Evolutionary conservation across 2,329 filamentous ascomycete species (phyloP).

Genomic region (Hymenoscyphus occultus): DNA sequence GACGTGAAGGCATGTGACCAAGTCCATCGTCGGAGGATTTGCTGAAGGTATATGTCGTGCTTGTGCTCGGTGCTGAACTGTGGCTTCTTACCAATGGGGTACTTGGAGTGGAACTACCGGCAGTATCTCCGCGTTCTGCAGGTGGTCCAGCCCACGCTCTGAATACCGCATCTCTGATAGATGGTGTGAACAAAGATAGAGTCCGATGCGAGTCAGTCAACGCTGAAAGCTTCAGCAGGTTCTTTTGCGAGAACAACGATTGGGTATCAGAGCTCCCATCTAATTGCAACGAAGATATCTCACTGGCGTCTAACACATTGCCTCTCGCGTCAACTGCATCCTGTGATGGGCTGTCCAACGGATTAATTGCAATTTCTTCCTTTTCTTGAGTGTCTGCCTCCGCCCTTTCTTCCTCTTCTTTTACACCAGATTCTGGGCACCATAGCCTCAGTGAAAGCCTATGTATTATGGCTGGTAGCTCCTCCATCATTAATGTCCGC

Average conservation of each 20-base stretch:
- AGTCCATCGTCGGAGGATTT: conserved; percentile 61
- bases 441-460: conserved; percentile 82
- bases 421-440: conserved; percentile 78
- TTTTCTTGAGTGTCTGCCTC: conserved; percentile 49
- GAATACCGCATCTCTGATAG: conserved; percentile 87
- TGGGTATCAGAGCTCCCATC: conserved; percentile 79
- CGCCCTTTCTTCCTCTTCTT: conserved; percentile 53
- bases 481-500: conserved; percentile 94
- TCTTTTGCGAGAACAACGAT: conserved; percentile 93
- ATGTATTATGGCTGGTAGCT: conserved; percentile 94
- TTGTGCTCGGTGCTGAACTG: conserved; percentile 55
- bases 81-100: conserved; percentile 59
- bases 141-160: conserved; percentile 83
- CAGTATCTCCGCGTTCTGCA: conserved; percentile 60
- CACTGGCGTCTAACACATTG: conserved; percentile 69
- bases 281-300: conserved; percentile 73
- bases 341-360: conserved; percentile 75
- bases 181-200: conserved; percentile 84
- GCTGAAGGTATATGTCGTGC: conserved; percentile 70
- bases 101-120: conserved; percentile 33
- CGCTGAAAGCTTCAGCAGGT: conserved; percentile 76
- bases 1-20: conserved; percentile 56
- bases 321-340: conserved; percentile 80
- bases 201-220: conserved; percentile 88
- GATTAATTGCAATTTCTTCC: conserved; percentile 60